Evolutionary conservation across 495 filamentous ascomycete species (phyloP), one percentile per base, ranked within the genome.

Genomic region (Parmelia sp.): DNA sequence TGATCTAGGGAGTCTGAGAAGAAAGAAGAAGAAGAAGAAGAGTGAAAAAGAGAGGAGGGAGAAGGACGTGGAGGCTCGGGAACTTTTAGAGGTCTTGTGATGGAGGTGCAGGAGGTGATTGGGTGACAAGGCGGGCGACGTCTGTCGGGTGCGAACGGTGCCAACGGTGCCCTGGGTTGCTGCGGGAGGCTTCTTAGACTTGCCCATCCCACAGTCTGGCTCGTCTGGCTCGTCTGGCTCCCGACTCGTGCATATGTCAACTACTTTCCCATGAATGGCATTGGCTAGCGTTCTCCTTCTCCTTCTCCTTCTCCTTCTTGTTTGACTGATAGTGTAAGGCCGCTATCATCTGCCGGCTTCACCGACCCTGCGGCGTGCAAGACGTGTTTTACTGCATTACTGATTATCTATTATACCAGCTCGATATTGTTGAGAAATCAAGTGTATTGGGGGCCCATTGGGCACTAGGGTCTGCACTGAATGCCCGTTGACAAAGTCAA

Each of bases 321-420:
- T n/a, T 33, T 51, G 23, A 55, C 29, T 33, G 51, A 55, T 55
- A n/a, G n/a, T n/a, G n/a, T n/a, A 55, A 55, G 51, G 7, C 51
- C 3, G 29, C 51, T 21, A 33, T 33, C 51, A 21, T n/a, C n/a
- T 21, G 27, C 42, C 19, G 40, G 42, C 11, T 31, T 0, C 11
- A 1, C 25, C 12, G 8, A 21, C 4, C 7, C 7, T 27, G 45
- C 11, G 4, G 49, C 49, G 27, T 53, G 49, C 49, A 53, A 53
- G 12, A 49, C 3, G 6, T 15, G 9, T 49, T 7, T 23, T 47
- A 8, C 44, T 47, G 25, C n/a, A 47, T n/a, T n/a, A n/a, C n/a
- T n/a, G n/a, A n/a, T n/a, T n/a, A n/a, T n/a, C n/a, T n/a, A n/a
- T n/a, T n/a, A n/a, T n/a, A n/a, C n/a, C n/a, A n/a, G n/a, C n/a